These are phyloP conservation scores for Ophiostoma australiae DNA, from an alignment of 2,329 filamentous ascomycete genomes.

Conservation along the genomic window DNA sequence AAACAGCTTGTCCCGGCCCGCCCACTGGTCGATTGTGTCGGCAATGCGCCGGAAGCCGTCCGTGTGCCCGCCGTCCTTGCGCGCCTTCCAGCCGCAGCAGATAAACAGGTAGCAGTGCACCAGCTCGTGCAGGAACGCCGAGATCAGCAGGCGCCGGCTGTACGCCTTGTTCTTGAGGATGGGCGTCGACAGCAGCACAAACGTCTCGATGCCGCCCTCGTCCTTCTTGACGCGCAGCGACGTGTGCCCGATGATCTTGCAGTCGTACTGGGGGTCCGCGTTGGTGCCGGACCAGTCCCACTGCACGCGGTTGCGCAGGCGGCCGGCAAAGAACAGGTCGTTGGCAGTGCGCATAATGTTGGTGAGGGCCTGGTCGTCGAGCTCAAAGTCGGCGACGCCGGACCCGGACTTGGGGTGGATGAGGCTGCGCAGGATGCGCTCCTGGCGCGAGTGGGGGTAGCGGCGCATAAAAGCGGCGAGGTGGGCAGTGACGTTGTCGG, in stretches of 20 bases:
- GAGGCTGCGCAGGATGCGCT: conserved; percentile 54
- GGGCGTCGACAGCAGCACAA: conserved; percentile 56
- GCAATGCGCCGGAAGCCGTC: conserved; percentile 56
- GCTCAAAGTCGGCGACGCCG: conserved; percentile 46
- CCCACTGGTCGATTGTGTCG: conserved; percentile 56
- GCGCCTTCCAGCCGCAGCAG: conserved; percentile 53
- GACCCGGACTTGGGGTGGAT: conserved; percentile 48
- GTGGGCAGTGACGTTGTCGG: conserved; percentile 46
- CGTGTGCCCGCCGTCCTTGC: conserved; percentile 55
- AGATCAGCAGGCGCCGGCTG: conserved; percentile 57
- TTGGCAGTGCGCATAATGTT: conserved; percentile 58
- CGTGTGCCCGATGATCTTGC: conserved; percentile 58
- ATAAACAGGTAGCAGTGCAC: conserved; percentile 64
- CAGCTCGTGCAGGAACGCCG: conserved; percentile 61
- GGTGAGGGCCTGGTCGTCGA: conserved; percentile 54
- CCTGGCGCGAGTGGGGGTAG: conserved; percentile 48
- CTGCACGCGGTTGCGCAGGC: conserved; percentile 51
- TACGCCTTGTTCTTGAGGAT: conserved; percentile 54
- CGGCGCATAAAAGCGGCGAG: conserved; percentile 43
- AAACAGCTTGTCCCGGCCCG: conserved; percentile 50
- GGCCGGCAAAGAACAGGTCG: conserved; percentile 57
- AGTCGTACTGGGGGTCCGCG: conserved; percentile 46
- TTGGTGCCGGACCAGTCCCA: conserved; percentile 58
- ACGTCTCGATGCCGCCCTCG: conserved; percentile 54
- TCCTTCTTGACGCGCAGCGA: conserved; percentile 48